A percentile compares a stretch with the other conserved stretches of the same genome.
phyloP scores from a whole-genome alignment of 306 rosid species.

The Herpetospermum pedunculosum region DNA sequence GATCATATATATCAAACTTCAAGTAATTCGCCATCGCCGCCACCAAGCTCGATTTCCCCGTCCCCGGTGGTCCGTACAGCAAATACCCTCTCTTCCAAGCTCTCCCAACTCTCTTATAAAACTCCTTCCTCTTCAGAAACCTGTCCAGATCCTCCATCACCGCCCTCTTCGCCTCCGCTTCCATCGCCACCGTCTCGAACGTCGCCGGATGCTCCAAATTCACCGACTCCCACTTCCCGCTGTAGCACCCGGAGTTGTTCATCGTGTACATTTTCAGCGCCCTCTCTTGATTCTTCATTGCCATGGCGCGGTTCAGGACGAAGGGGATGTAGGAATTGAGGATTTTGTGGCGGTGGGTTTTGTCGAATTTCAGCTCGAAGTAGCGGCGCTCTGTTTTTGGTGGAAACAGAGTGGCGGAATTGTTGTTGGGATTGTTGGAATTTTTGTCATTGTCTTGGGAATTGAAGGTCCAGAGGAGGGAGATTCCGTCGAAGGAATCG shows the following conservation, averaged over 20 bases:
- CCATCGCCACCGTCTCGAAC: conserved; percentile 77
- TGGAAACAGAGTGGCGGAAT: conserved; percentile 6
- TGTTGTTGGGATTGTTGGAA: conserved; percentile 1
- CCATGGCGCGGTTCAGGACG: conserved; percentile 35
- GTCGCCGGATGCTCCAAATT: conserved; percentile 79
- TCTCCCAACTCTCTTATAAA: conserved; percentile 65
- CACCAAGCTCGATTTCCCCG: conserved; percentile 81
- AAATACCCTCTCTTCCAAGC: conserved; percentile 94
- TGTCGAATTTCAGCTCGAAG: conserved; percentile 56
- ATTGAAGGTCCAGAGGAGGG: conserved; percentile 36
- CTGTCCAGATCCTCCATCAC: conserved; percentile 50
- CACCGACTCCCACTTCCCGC: conserved; percentile 54
- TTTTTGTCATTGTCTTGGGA: conserved; percentile 28
- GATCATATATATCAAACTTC: conserved; percentile 74
- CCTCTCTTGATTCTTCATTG: conserved; percentile 32
- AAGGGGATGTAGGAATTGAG: conserved; percentile 35
- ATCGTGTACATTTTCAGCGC: conserved; percentile 60
- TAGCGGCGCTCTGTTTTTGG: conserved; percentile 28
- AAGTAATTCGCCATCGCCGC: conserved; percentile 90
- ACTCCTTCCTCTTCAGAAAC: conserved; percentile 69
- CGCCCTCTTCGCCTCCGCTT: conserved; percentile 21
- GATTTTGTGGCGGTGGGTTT: conserved; percentile 28
- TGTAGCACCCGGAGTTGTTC: conserved; percentile 15
- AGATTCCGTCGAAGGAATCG: conserved; percentile 28
- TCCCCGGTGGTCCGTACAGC: conserved; percentile 80